Evolutionary conservation across 306 rosid species (phyloP).

Genomic region (Cucumis cinereus): DNA sequence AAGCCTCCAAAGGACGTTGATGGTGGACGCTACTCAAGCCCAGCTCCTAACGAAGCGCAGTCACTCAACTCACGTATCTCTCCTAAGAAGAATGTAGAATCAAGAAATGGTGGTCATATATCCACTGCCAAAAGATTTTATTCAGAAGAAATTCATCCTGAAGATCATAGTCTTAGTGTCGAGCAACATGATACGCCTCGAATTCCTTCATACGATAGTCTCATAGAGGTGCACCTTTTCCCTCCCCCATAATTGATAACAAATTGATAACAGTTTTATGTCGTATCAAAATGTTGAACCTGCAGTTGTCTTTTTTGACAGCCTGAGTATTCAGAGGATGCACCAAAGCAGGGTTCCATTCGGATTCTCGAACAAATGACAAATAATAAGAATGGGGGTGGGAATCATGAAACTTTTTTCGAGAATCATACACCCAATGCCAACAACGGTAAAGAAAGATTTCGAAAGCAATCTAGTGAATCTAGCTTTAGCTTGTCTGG

Average conservation of each 20-base stretch:
- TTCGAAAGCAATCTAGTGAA: slow-evolving; percentile 17
- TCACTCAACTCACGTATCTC: slow-evolving; percentile 28
- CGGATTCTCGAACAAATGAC: neutral
- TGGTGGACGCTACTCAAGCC: slow-evolving; percentile 18
- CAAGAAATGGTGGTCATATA: slow-evolving; percentile 15
- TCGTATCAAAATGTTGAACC: slow-evolving; percentile 4
- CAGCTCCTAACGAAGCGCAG: slow-evolving; percentile 27
- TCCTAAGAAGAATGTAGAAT: slow-evolving; percentile 24
- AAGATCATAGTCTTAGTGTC: slow-evolving; percentile 12
- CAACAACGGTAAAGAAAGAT: slow-evolving; percentile 15
- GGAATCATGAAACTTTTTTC: slow-evolving; percentile 1
- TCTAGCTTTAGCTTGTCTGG: slow-evolving; percentile 43
- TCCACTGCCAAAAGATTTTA: slow-evolving; percentile 17
- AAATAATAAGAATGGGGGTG: slow-evolving; percentile 12
- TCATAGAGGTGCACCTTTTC: slow-evolving; percentile 20
- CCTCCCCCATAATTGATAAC: neutral
- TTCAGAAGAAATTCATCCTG: slow-evolving; percentile 19
- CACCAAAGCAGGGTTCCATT: slow-evolving; percentile 11
- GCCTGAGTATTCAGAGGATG: slow-evolving; percentile 28
- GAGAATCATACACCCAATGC: slow-evolving; percentile 19
- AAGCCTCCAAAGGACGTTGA: slow-evolving; percentile 35
- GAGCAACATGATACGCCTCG: slow-evolving; percentile 7
- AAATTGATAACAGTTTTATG: neutral
- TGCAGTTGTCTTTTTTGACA: slow-evolving; percentile 15
- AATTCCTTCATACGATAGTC: slow-evolving; percentile 18